Conservation (phyloP, 2,329 filamentous ascomycete species). For the Arachnopeziza araneosa region DNA sequence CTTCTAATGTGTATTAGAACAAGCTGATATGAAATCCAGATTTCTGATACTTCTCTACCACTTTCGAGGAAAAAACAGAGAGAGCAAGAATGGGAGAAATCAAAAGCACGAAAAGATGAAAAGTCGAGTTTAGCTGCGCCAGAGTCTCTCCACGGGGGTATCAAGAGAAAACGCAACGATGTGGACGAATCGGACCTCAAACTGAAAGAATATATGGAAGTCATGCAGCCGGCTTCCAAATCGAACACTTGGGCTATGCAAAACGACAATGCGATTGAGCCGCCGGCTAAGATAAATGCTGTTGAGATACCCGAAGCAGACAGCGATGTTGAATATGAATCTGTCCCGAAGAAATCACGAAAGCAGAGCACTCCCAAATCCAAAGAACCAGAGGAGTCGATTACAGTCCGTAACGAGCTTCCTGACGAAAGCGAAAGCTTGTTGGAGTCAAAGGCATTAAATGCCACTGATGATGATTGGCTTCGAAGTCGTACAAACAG, state of each 20-base stretch:
- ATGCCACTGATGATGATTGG: constrained; percentile 68
- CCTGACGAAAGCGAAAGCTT: constrained; percentile 20
- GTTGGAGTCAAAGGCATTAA: constrained; percentile 15
- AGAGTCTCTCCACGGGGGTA: constrained; percentile 30
- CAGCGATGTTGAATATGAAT: constrained; percentile 73
- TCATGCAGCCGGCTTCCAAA: constrained; percentile 68
- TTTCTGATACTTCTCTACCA: constrained; percentile 33
- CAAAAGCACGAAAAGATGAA: constrained; percentile 16
- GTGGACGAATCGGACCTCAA: constrained; percentile 65
- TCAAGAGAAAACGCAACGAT: constrained; percentile 63
- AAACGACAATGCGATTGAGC: constrained; percentile 33
- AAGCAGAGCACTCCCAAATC: constrained; percentile 18
- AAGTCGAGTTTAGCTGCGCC: constrained; percentile 28
- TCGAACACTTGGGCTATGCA: constrained; percentile 53
- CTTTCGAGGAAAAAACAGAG: constrained; percentile 34
- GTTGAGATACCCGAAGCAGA: constrained; percentile 47
- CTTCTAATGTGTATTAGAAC: neutral
- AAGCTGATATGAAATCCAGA: constrained; percentile 16
- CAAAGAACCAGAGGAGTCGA: neutral
- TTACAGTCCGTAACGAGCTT: neutral
- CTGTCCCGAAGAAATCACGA: constrained; percentile 49
- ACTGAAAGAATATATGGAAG: constrained; percentile 77
- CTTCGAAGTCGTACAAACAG: constrained; percentile 82
- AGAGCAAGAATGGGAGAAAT: constrained; percentile 29
- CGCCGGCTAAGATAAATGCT: constrained; percentile 36